Base-by-base conservation (phyloP, 1,284 basidiomycete genomes). In the Thecaphora thlaspeos region DNA sequence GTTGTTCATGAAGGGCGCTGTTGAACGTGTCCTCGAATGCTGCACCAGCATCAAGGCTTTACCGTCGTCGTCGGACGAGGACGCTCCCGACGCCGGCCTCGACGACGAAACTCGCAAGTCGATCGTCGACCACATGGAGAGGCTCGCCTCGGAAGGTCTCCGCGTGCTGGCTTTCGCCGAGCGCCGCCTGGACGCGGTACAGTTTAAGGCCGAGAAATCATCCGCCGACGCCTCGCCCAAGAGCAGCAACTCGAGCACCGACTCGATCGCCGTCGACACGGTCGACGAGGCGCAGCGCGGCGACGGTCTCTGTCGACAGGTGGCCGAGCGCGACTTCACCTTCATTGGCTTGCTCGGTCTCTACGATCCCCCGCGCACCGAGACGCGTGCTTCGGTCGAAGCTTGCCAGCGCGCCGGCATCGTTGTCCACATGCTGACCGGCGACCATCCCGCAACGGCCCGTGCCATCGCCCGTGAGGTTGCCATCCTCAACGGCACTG, bases 341-440 rank as follows among this genome's bases (percentile, higher is more conserved):
- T 72, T 74, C 37, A 49, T 74, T 12, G 71, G 71, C 41, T 60
- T 74, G 7, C 76, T 52, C 57, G 71, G 70, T 38, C 59, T 73
- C 38, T 72, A 72, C 51, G 71, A 73, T 48, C 70, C 71, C 44
- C 71, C 71, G 3, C 60, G 71, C 21, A 61, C 64, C n/a, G 68
- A 72, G 49, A 68, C 71, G 11, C 61, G 66, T n/a, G 61, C 56
- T 3, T 62, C 70, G 17, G 69, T 73, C 21, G 57, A 68, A 43
- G 61, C 71, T 17, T 73, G 71, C 43, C 68, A 66, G 43, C 48
- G 51, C 17, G 71, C 71, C 17, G 71, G 71, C 19, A 72, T 73
- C 42, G 50, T 62, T 8, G 71, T 73, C 2, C 65, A 65, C 53
- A 73, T 73, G 71, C 58, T 71, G 23, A 73, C 71, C 1, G 71